Evolutionary conservation across 1,284 basidiomycete species (phyloP), one percentile per base, ranked within the genome.

Genomic region (Vanrija pseudolonga): DNA sequence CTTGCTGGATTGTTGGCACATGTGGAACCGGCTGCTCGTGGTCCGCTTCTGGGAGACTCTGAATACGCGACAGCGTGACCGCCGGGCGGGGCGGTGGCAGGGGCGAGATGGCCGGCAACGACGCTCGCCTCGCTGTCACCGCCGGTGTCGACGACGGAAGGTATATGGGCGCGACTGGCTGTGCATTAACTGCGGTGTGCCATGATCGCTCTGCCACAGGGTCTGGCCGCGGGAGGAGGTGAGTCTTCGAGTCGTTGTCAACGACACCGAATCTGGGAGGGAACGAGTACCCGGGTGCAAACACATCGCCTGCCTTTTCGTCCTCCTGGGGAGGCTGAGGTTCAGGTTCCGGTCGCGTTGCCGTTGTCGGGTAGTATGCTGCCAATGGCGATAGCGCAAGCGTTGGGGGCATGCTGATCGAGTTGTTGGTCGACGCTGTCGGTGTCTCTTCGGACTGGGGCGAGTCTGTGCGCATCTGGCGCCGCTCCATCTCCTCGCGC

Each of bases 11-110:
- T 7, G 39, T 18, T 6, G 39, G 44, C 12, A 22, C 19, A 4
- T 38, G 36, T 19, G 11, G 40, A 20, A 71, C 71, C 7, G 47
- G 20, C 23, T 74, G 63, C 6, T 55, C 60, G n/a, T n/a, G n/a
- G n/a, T n/a, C n/a, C n/a, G n/a, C n/a, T 48, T 76, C 74, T 4
- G 74, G 68, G 1, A 73, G 50, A 2, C 68, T 71, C 53, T 73
- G 71, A 41, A 76, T 76, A 8, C 74, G 53, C 4, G 67, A 47
- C 3, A 76, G 61, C 2, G 58, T 64, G 23, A 53, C 52, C 11
- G 49, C 39, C n/a, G 51, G 56, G 3, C 43, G 47, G 43, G 55
- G 48, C 1, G 47, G 32, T 28, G 50, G 51, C 5, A 37, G 15
- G 36, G 50, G 40, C 14, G 55, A 47, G 32, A 64, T 53, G 8